Evolutionary conservation across 345 rosid species (phyloP).

Genomic region (Ricinus communis): DNA sequence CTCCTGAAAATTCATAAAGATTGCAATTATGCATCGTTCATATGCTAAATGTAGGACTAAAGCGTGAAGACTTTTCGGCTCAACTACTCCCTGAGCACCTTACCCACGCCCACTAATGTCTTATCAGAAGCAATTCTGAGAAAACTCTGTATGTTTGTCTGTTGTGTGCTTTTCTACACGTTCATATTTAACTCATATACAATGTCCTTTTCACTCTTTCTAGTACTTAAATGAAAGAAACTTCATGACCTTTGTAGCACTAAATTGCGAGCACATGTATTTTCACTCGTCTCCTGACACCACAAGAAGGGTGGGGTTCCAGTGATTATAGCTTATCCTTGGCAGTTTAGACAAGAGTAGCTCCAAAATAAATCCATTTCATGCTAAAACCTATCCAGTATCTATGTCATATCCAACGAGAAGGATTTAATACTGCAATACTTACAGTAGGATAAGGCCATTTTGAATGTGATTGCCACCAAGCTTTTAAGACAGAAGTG

Average conservation of each 20-base stretch:
- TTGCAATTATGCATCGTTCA: too few relatives aligned
- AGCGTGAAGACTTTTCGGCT: background rate
- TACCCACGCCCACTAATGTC: slow-evolving; percentile 15
- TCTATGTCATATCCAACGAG: background rate
- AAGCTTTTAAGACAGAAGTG: slow-evolving; percentile 77
- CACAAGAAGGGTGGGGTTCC: slow-evolving; percentile 4
- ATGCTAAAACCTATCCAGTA: background rate
- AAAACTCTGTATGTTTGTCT: background rate
- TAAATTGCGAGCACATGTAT: slow-evolving; percentile 4
- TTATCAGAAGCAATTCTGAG: slow-evolving; percentile 7
- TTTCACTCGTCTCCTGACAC: slow-evolving; percentile 1
- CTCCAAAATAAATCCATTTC: too few relatives aligned
- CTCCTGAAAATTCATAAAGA: slow-evolving; percentile 53
- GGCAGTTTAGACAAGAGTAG: too few relatives aligned
- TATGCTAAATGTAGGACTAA: too few relatives aligned
- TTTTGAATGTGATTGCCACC: slow-evolving; percentile 98
- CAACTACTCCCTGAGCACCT: background rate
- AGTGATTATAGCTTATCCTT: background rate
- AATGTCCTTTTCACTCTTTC: background rate
- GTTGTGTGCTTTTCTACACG: background rate
- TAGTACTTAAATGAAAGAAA: slow-evolving; percentile 9
- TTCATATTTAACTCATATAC: background rate
- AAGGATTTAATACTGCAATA: background rate
- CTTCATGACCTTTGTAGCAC: slow-evolving; percentile 2
- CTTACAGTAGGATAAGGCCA: slow-evolving; percentile 99